phyloP scores from a whole-genome alignment of 2,329 filamentous ascomycete species.

The Pseudohalonectria lignicola region DNA sequence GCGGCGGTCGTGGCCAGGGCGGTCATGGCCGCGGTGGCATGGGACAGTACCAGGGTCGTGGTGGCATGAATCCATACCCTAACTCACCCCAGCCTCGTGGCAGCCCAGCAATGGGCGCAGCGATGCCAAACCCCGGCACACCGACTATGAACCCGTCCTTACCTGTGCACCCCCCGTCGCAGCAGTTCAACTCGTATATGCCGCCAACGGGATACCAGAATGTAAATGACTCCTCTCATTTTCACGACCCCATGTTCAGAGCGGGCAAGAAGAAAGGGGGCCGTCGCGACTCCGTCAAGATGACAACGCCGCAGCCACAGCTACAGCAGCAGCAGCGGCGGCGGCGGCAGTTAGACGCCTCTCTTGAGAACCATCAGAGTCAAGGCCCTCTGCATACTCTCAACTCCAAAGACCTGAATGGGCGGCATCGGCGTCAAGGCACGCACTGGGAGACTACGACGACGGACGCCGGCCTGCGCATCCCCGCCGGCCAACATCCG shows the following conservation, averaged over 20 bases:
- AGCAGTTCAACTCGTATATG: slow-evolving; percentile 1
- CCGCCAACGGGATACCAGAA: slow-evolving; percentile 39
- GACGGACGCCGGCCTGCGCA: too few species aligned
- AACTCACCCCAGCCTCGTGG: slow-evolving; percentile 57
- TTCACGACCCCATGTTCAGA: background rate
- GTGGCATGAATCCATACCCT: slow-evolving; percentile 28
- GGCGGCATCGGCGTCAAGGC: slow-evolving; percentile 28
- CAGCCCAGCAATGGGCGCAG: slow-evolving; percentile 55
- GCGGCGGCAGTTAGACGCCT: slow-evolving; percentile 24
- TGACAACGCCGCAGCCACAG: background rate
- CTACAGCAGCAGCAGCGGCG: slow-evolving; percentile 28
- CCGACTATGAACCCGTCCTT: slow-evolving; percentile 59
- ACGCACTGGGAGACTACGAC: slow-evolving; percentile 31
- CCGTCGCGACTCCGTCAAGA: slow-evolving; percentile 26
- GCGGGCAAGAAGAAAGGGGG: slow-evolving; percentile 29
- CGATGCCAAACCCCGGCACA: slow-evolving; percentile 48
- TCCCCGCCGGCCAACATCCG: background rate
- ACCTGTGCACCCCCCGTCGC: slow-evolving; percentile 39
- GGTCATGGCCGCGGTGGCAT: slow-evolving; percentile 40
- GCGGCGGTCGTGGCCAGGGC: slow-evolving; percentile 26
- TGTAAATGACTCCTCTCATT: slow-evolving; percentile 36
- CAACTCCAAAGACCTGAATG: too few species aligned
- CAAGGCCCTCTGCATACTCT: too few species aligned
- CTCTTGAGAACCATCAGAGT: slow-evolving; percentile 22
- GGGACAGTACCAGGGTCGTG: slow-evolving; percentile 11